Evolutionary conservation across 1,139 yeast genomes (phyloP).

Genomic region (Pichia terricola): DNA sequence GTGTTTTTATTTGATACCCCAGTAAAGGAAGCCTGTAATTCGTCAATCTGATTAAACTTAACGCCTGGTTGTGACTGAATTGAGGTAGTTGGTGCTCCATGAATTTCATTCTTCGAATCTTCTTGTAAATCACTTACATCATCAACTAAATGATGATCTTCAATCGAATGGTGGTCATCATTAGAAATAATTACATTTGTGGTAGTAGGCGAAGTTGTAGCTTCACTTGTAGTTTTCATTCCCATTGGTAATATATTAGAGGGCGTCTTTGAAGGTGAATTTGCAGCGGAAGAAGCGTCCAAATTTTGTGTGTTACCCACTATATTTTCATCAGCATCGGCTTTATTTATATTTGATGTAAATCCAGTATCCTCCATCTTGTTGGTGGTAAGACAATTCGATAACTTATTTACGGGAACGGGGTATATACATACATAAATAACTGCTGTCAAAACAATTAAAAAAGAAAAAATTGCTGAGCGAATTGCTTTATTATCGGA

Average conservation of each 20-base stretch:
- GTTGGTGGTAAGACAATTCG: too few species aligned
- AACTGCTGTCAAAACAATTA: too few species aligned
- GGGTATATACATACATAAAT: too few species aligned
- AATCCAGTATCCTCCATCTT: background rate
- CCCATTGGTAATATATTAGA: background rate
- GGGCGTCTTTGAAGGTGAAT: background rate
- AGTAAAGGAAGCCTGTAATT: constrained; percentile 30
- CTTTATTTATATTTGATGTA: background rate
- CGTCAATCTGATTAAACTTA: constrained; percentile 22
- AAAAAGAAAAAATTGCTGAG: too few species aligned
- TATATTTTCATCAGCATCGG: background rate
- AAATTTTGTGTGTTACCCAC: too few species aligned
- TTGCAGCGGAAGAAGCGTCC: background rate
- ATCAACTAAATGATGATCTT: background rate
- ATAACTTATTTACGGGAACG: too few species aligned
- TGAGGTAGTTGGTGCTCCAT: constrained; percentile 3
- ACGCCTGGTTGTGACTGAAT: constrained; percentile 15
- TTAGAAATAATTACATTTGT: background rate
- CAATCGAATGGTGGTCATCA: background rate
- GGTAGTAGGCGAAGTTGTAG: background rate
- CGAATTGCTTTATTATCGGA: too few species aligned
- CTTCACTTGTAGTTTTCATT: background rate
- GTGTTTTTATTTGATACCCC: constrained; percentile 23
- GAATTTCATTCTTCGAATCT: background rate
- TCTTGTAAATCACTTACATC: too few species aligned